Evolutionary conservation across 2,329 filamentous ascomycete species (phyloP), one percentile per base, ranked within the genome.

Genomic region (Ascochyta rabiei): DNA sequence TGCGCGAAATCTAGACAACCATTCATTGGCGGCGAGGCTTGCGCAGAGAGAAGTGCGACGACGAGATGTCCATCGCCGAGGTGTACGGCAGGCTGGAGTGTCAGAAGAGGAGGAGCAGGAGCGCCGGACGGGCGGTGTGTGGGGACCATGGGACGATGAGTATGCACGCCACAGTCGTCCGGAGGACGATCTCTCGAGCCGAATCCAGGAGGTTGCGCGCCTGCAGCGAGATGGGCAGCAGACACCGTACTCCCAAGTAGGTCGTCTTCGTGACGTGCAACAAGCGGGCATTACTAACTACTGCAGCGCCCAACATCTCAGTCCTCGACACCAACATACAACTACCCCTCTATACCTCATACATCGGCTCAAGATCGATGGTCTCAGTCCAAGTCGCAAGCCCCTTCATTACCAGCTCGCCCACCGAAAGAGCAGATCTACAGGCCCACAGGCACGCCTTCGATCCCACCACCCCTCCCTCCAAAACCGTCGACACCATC

Each of bases 51-150:
- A 69, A 34, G 54, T 53, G 5, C 35, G 48, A 37, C 63, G 48
- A 54, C 64, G 40, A 68, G 65, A 51, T 58, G 64, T 35, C 61
- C 67, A 33, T 72, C 74, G 19, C 70, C 74, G 52, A 63, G 69
- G 47, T n/a, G 46, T 55, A 30, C 35, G 41, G 18, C 52, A 55
- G 35, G 52, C 52, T 37, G 73, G 75, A 31, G 71, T 75, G 9
- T 46, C 52, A 13, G 43, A 28, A 15, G 52, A 60, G 59, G 16
- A 64, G 69, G 45, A 72, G 73, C 16, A 59, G 63, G 56, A 82
- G 79, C 60, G 82, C 81, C 10, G 84, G 82, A 23, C 81, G 83
- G 28, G 81, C 23, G 85, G 83, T 0, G 78, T 86, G 2, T 78
- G 82, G 0, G 46, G 23, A 80, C 82, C 43, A 82, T 84, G 48